phyloP scores from a whole-genome alignment of 192 early-diverging fungal genomes.

The Umbelopsis vinacea region DNA sequence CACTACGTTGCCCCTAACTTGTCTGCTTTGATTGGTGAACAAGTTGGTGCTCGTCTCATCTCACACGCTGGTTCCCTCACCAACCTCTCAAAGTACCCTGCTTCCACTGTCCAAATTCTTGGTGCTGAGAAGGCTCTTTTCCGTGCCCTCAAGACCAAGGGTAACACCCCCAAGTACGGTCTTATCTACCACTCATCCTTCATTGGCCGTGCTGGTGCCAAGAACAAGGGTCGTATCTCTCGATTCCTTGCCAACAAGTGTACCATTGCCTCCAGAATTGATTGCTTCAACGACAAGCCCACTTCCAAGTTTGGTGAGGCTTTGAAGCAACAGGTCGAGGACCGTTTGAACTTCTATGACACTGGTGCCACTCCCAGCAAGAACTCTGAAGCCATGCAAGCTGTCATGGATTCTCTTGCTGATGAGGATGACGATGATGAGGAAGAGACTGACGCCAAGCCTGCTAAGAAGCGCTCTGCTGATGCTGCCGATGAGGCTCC shows the following conservation, averaged over 20 bases:
- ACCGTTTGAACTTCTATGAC: slow-evolving; percentile 95
- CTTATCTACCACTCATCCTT: slow-evolving; percentile 96
- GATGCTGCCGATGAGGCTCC: slow-evolving; percentile 43
- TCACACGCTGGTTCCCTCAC: slow-evolving; percentile 95
- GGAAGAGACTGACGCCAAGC: slow-evolving; percentile 24
- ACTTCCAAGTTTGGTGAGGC: slow-evolving; percentile 93
- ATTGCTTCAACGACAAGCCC: slow-evolving; percentile 91
- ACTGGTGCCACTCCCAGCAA: slow-evolving; percentile 82
- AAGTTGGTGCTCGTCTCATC: slow-evolving; percentile 96
- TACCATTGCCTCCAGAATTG: slow-evolving; percentile 94
- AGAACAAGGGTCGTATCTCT: slow-evolving; percentile 99
- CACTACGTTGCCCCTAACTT: slow-evolving; percentile 95
- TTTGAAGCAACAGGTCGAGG: slow-evolving; percentile 94
- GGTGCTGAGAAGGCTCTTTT: slow-evolving; percentile 99
- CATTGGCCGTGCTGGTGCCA: slow-evolving; percentile 91
- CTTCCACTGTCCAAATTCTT: slow-evolving; percentile 96
- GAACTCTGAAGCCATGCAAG: slow-evolving; percentile 95
- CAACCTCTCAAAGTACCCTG: slow-evolving; percentile 96
- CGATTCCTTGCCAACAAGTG: slow-evolving; percentile 99
- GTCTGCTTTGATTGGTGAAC: slow-evolving; percentile 92
- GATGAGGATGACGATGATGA: slow-evolving; percentile 64
- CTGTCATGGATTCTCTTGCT: slow-evolving; percentile 69
- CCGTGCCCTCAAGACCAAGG: slow-evolving; percentile 94
- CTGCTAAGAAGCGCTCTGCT: slow-evolving; percentile 52
- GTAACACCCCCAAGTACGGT: slow-evolving; percentile 98